Base-by-base conservation (phyloP, 1,284 basidiomycete species). In the Ustilago lituana region DNA sequence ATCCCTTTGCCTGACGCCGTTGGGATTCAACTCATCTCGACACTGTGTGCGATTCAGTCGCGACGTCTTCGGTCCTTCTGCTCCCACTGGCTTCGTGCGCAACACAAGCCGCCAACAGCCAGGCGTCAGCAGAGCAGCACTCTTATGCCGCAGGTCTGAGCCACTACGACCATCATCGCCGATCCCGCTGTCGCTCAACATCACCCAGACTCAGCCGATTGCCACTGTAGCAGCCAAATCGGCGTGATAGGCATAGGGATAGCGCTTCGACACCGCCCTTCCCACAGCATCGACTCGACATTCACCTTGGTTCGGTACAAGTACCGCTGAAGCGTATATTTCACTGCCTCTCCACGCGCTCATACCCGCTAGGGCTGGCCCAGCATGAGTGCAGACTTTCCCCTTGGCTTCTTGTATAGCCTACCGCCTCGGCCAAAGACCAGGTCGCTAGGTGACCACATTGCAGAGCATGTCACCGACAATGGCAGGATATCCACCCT, bases 401-500 rank as follows among this genome's bases (percentile, higher is more conserved):
- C 79, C 10, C 65, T 81, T 11, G 74, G 72, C 49, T 81, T 74
- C 62, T 32, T 81, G 23, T 77, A 78, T 41, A 64, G 67, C 39
- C 60, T 81, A 11, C 77, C 79, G 22, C 55, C 54, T 23, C 66
- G 69, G 23, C 61, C 72, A 19, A 66, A 63, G 32, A 74, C 63
- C 10, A 57, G 43, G 24, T 80, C 80, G 50, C 73, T 82, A 10
- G 80, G 80, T 40, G 80, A 82, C 40, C 70, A 77, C 57, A 55
- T 82, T 10, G 80, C 80, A 20, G 57, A 69, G 20, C 54, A 80
- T 36, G 62, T 82, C 51, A 81, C 79, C n/a, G 80, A 82, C 59
- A 78, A 75, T 58, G 79, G 79, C 49, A 43, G 67, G 20, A 64
- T 75, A 52, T 53, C 63, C 20, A 79, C 74, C 3, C 65, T 82